Evolutionary conservation across 768 basidiomycete species (phyloP), one percentile per base, ranked within the genome.

Genomic region (Pleurotus djamor): DNA sequence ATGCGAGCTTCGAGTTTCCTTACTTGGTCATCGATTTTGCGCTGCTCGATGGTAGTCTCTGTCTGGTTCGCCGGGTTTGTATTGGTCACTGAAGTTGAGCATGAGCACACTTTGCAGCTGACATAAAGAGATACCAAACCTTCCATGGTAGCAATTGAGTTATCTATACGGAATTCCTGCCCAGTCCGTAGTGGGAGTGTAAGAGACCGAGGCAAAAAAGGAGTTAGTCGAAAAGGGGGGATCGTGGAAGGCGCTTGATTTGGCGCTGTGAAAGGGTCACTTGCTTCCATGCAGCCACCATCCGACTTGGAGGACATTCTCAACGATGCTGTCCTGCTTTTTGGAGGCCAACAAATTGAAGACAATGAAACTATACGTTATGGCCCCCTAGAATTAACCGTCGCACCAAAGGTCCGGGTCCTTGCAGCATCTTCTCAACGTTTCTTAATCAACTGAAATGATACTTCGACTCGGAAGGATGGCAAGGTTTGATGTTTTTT

Each of bases 351-450:
- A 48, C 69, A 69, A 45, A 73, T 77, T 0, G 16, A 36, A 10
- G 38, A 83, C 47, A 72, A 80, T 52, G 77, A 71, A 37, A 57
- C 71, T 34, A 78, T 87, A 50, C 66, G 61, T 36, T 89, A 86
- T 59, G 86, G 87, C 28, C 78, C 82, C 35, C 70, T 87, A 57
- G 70, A 59, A 35, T 69, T 89, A 58, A 79, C 82, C 5, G 76
- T 84, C 38, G 83, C 87, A 47, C 79, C 81, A 41, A 87, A 88
- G 82, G 87, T 28, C 21, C 82, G 66, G 54, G 73, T 44, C 37
- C 12, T 12, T 56, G 57, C 35, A 48, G 43, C 16, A 17, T 49
- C 12, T 16, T 59, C 14, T 41, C 41, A 14, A 21, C 37, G 44
- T 5, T 37, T 43, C n/a, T n/a, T 1, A 43, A 9, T 43, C 41